Base-by-base conservation (phyloP, 2,329 filamentous ascomycete species). In the Neospermospora avenae region DNA sequence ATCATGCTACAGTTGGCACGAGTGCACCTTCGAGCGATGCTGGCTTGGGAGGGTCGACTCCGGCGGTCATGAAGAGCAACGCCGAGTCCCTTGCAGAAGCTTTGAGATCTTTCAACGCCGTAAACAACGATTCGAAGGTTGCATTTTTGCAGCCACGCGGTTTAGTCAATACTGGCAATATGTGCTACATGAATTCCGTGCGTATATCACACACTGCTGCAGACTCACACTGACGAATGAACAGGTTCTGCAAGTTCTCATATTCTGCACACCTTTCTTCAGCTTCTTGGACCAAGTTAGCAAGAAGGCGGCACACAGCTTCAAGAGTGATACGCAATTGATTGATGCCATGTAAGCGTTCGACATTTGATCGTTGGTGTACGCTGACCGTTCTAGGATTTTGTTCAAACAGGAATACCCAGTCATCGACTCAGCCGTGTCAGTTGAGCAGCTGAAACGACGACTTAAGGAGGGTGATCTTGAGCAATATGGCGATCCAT, bases 131-230 rank as follows among this genome's bases (percentile, higher is more conserved):
- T 64, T 74, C 75, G 39, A 90, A 88, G 69, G 79, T 93, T 66
- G 81, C 89, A 18, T 97, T 97, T 71, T 81, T 99, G 54, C 91
- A 98, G 76, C 95, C 95, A 54, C 85, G 93, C 67, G 95, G 95
- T 52, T 83, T 99, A 71, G 90, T 96, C 67, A 99, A 99, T 76
- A 96, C 93, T 42, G 95, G 95, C 53, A 98, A 99, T 73, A 96
- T 98, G 90, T 99, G 95, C 77, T 99, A 99, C 77, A 98, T 99
- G 95, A 99, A 98, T 79, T 97, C 95, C 65, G 93, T 96, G 81
- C 77, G 90, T 78, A 18, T 24, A 34, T 18, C 20, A 16, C 18
- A 35, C 14, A 3, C 49, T 22, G 16, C 16, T 16, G 51, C 25
- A 41, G 55, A 51, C 8, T 22, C 22, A 11, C 57, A 61, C 76